Base-by-base conservation (phyloP, 345 rosid genomes). In the Acer saccharum region DNA sequence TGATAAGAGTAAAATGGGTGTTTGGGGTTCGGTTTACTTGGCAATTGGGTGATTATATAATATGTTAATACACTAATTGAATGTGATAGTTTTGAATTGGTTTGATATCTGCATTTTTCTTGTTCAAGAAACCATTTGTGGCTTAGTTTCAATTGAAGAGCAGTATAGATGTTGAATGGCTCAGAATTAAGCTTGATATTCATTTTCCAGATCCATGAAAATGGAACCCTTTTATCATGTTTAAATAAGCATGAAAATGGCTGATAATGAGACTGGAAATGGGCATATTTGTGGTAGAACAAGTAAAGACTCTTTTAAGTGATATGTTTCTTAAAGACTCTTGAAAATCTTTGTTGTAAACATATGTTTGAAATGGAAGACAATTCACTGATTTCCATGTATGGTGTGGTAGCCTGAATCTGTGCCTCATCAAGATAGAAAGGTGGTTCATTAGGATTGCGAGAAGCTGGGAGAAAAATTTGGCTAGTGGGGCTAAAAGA, bases 401-500 rank as follows among this genome's bases (percentile, higher is more conserved):
- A 16, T 62, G 20, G 71, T 27, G 68, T 72, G 77, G 70, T 72
- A 61, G 69, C 77, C 58, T 50, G 80, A 67, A 41, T 74, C 60
- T 61, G 62, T 44, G 18, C 58, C 20, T 2, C 23, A 12, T 65
- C 32, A 62, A 44, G 57, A 52, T 17, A 11, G 9, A 74, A 20
- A n/a, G 55, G 21, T 61, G 78, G 76, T 63, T 70, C 25, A 16
- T 18, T 58, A 21, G 44, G 76, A 67, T 69, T 62, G 48, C 55
- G 23, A 48, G 78, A 69, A 79, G 62, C 64, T 52, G 66, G 66
- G 63, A 52, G 73, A 67, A 64, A 52, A 23, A 35, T 1, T 39
- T 66, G 35, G 71, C 71, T 17, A 27, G n/a, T 75, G 68, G 72
- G 43, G 60, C 54, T 9, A 2, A 67, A 46, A 62, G 69, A 54